Evolutionary conservation across 1,284 basidiomycete species (phyloP), one percentile per base, ranked within the genome.

Genomic region (Sporisorium sorghi): DNA sequence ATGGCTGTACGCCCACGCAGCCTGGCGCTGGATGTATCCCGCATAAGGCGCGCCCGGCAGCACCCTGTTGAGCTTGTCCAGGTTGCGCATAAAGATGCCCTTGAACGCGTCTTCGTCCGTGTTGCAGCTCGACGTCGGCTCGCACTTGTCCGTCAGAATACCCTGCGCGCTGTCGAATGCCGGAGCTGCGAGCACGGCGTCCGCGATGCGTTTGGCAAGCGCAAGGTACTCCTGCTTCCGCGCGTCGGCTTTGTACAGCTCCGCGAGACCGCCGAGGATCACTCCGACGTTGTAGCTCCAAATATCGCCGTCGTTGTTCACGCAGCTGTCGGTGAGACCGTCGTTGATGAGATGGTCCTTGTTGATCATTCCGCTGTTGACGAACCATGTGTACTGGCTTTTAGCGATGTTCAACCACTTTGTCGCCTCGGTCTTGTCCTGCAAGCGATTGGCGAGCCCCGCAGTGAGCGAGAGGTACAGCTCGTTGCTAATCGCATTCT

Each of bases 21-120:
- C 55, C 37, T 57, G 43, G 8, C 42, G 26, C 30, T 54, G 32
- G 15, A 62, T 49, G 28, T 54, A 62, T 14, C 26, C 33, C 30
- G 33, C 30, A 33, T 52, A 58, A 28, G 26, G 49, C 1, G 15
- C 17, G 5, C 43, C 33, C 2, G 61, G 49, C 5, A 57, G n/a
- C 4, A 39, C 28, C 17, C 26, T 24, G 37, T 57, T 48, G 23
- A 63, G 26, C 49, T 63, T 63, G 33, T 24, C 54, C 32, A 63
- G 19, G 15, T 57, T 63, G 4, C 61, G 40, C 10, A 47, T 24
- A 28, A 63, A 57, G 43, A 63, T 52, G 14, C 61, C 54, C 30
- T 64, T 58, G 55, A 64, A 64, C 9, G 61, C 61, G 37, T 64
- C 61, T 28, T 53, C 28, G 42, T 63, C 61, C 4, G 49, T 57